Percentiles rank a stretch among this genome's conserved stretches.
These are phyloP conservation scores for Euphorbia peplus DNA, from an alignment of 345 rosid species.

Conservation along the genomic window DNA sequence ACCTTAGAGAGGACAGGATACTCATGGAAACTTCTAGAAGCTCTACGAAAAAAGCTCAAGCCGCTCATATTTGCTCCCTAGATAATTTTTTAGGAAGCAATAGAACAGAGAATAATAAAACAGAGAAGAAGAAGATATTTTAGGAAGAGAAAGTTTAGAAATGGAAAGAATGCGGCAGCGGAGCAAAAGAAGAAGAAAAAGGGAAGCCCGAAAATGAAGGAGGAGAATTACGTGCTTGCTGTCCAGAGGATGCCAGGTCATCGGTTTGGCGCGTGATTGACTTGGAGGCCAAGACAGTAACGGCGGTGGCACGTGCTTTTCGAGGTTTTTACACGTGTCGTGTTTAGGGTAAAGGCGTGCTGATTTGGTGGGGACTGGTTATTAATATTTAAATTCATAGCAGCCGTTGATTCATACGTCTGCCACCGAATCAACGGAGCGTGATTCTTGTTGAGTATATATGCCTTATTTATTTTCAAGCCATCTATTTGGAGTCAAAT, in stretches of 20 bases:
- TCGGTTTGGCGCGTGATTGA: constrained; percentile 1
- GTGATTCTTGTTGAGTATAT: constrained; percentile 3
- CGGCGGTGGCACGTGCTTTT: constrained; percentile 28
- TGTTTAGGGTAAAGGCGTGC: not conserved
- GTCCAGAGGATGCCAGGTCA: constrained; percentile 23
- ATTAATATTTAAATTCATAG: not conserved
- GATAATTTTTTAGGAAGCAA: too few relatives aligned
- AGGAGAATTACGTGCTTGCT: constrained; percentile 12
- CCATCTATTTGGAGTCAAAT: too few relatives aligned
- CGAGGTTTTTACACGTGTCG: not conserved
- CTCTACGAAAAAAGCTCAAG: constrained; percentile 49
- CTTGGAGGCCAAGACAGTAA: constrained; percentile 27
- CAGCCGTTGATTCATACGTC: not conserved
- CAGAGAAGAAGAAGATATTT: not conserved
- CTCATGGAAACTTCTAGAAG: constrained; percentile 63
- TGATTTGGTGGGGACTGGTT: not conserved
- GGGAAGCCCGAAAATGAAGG: constrained; percentile 19
- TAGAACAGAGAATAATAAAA: not conserved
- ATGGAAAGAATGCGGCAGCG: not conserved
- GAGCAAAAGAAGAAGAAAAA: not conserved
- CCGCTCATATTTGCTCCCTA: constrained; percentile 46
- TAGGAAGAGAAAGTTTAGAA: not conserved
- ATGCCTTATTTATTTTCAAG: not conserved
- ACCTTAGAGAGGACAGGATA: constrained; percentile 66
- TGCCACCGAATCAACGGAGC: not conserved